Percentiles rank a stretch among this genome's conserved stretches.
phyloP scores from a whole-genome alignment of 495 filamentous ascomycete genomes.

The Tuber melanosporum region DNA sequence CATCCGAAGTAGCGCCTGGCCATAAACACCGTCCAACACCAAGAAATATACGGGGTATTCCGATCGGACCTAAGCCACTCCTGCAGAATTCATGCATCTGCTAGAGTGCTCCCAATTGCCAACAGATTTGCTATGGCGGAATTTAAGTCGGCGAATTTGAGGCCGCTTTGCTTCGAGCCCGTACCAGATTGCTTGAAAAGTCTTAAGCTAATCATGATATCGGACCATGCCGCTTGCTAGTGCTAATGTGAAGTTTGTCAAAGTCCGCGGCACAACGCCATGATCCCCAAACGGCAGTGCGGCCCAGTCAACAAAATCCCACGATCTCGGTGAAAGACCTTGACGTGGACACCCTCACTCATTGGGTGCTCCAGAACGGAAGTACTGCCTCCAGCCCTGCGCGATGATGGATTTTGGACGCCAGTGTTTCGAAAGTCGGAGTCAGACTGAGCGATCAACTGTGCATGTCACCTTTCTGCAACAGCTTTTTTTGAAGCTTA shows the following conservation, averaged over 20 bases:
- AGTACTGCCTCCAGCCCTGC: slow-evolving; percentile 20
- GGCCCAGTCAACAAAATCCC: not conserved
- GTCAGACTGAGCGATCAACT: slow-evolving; percentile 6
- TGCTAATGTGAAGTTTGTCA: not conserved
- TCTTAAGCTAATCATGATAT: not conserved
- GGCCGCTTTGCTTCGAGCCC: not conserved
- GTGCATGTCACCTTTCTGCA: not conserved
- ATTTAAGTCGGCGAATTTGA: not conserved
- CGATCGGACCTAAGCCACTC: not conserved
- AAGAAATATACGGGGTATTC: not conserved
- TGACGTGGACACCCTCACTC: slow-evolving; percentile 27
- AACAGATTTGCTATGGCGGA: not conserved
- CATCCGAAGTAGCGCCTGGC: not conserved
- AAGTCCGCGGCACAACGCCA: not conserved
- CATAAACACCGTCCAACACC: not conserved
- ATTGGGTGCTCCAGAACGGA: slow-evolving; percentile 17
- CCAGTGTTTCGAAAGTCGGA: slow-evolving; percentile 5
- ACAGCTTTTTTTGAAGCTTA: not conserved
- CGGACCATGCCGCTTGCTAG: not conserved
- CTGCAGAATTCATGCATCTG: not conserved
- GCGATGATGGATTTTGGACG: slow-evolving; percentile 14
- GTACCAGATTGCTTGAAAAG: not conserved
- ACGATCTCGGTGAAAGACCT: slow-evolving; percentile 20
- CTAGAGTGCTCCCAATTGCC: not conserved
- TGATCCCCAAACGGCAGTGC: not conserved